phyloP scores from a whole-genome alignment of 2,329 filamentous ascomycete genomes.

The Aspergillus ibericus region DNA sequence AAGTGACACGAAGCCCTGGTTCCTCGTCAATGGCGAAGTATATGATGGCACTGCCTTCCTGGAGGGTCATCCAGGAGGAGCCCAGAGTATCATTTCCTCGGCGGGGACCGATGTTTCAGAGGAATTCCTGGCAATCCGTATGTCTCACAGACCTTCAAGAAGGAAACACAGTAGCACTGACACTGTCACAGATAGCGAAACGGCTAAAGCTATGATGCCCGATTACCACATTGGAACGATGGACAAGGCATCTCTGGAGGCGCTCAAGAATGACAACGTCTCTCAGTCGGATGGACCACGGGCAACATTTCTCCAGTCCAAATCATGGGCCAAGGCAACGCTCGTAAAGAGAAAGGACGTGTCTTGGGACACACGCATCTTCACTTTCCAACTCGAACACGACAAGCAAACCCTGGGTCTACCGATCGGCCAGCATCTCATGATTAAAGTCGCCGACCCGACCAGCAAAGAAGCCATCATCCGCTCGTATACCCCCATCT shows the following conservation, averaged over 20 bases:
- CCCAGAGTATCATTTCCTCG: slow-evolving; percentile 76
- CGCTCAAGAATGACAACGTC: slow-evolving; percentile 52
- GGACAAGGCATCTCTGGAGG: slow-evolving; percentile 57
- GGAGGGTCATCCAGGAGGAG: slow-evolving; percentile 80
- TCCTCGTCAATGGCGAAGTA: slow-evolving; percentile 82
- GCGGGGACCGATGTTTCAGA: slow-evolving; percentile 82
- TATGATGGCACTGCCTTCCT: slow-evolving; percentile 83
- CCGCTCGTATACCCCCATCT: slow-evolving; percentile 83
- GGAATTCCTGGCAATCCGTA: slow-evolving; percentile 89
- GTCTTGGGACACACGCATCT: slow-evolving; percentile 77
- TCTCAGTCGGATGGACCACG: slow-evolving; percentile 49
- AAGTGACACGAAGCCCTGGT: slow-evolving; percentile 71
- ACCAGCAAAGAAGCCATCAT: slow-evolving; percentile 70
- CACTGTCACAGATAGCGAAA: slow-evolving; percentile 75
- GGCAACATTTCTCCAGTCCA: slow-evolving; percentile 68
- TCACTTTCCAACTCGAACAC: slow-evolving; percentile 77
- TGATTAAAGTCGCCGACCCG: slow-evolving; percentile 76
- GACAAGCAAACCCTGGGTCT: slow-evolving; percentile 69
- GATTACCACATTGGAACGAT: slow-evolving; percentile 81
- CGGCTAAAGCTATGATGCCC: slow-evolving; percentile 86
- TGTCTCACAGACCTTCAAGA: slow-evolving; percentile 38
- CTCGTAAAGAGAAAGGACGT: slow-evolving; percentile 68
- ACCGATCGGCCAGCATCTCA: slow-evolving; percentile 81
- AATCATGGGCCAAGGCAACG: slow-evolving; percentile 70
- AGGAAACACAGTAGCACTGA: neutral